phyloP scores from a whole-genome alignment of 2,329 filamentous ascomycete species.

The Pseudogymnoascus sp. region DNA sequence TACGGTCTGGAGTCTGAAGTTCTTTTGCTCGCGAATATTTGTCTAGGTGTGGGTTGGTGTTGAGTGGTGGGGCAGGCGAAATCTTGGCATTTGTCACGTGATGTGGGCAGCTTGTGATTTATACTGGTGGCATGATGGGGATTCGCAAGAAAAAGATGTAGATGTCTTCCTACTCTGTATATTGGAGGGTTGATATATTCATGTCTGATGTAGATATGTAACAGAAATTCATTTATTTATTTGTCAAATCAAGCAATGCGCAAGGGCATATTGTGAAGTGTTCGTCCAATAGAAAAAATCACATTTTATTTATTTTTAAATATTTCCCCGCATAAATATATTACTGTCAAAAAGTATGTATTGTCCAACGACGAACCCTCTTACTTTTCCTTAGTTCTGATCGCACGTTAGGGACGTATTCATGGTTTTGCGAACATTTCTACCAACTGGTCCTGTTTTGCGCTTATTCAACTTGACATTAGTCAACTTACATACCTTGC shows the following conservation, averaged over 20 bases:
- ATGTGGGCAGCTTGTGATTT: background rate
- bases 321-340: background rate
- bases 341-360: background rate
- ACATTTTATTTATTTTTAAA: background rate
- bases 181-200: background rate
- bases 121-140: background rate
- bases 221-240: background rate
- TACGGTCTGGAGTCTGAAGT: slow-evolving; percentile 4
- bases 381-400: background rate
- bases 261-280: background rate
- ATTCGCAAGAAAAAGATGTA: background rate
- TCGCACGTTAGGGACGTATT: background rate
- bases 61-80: slow-evolving; percentile 9
- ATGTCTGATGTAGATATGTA: background rate
- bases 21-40: slow-evolving; percentile 9
- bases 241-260: background rate
- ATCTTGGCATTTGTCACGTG: slow-evolving; percentile 6
- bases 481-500: background rate
- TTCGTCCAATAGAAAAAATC: background rate
- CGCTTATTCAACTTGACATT: background rate
- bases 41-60: slow-evolving; percentile 8
- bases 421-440: background rate
- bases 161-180: background rate
- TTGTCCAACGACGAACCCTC: background rate
- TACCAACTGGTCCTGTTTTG: background rate